Conservation (phyloP, 441 rosid species). For the Syzygium syzygioides region DNA sequence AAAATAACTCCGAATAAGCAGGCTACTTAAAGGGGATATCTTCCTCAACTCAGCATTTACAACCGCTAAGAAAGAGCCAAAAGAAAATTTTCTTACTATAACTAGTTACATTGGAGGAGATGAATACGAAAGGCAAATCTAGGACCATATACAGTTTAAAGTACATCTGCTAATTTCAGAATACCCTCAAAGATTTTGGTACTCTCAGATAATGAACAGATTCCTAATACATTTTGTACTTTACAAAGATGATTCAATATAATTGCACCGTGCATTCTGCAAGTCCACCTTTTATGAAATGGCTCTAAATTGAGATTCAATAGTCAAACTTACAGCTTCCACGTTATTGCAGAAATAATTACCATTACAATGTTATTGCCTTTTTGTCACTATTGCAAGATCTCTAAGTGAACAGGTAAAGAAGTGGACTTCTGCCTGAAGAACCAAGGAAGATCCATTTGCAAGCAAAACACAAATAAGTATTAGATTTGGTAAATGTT, state of each 20-base stretch:
- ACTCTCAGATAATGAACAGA: neutral
- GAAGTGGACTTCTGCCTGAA: neutral
- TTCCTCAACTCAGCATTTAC: neutral
- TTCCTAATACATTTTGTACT: neutral
- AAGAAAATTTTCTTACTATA: neutral
- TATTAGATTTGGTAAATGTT: neutral
- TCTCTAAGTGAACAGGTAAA: neutral
- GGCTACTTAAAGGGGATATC: neutral
- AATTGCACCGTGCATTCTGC: neutral
- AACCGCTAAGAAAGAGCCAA: neutral
- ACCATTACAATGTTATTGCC: neutral
- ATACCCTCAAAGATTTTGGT: neutral
- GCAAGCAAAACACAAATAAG: neutral
- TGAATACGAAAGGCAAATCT: neutral
- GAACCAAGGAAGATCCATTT: neutral
- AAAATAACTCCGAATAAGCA: neutral
- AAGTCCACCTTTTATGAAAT: neutral
- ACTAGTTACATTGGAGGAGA: neutral
- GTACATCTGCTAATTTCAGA: neutral
- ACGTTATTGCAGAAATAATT: neutral
- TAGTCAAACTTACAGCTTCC: neutral
- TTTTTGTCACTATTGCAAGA: neutral
- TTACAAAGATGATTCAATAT: neutral
- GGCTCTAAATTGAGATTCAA: neutral
- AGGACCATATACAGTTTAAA: neutral